These are phyloP conservation scores for Lichenothelia convexa DNA, from an alignment of 495 filamentous ascomycete species.

Conservation along the genomic window DNA sequence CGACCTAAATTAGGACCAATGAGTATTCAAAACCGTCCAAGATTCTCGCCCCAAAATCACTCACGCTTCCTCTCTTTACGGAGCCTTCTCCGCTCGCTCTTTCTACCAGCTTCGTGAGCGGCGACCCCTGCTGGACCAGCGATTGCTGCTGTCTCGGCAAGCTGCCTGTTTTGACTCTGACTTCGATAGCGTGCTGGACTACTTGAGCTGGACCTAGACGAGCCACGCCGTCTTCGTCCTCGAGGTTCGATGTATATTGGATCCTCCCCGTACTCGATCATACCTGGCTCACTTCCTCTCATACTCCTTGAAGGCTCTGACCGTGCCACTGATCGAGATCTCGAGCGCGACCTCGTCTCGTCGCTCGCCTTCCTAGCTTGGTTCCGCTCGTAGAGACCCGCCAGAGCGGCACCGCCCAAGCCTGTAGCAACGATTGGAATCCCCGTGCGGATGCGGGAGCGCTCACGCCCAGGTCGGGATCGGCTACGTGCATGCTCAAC, in stretches of 20 bases:
- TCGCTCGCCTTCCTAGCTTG: conserved; percentile 44
- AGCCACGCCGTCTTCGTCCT: conserved; percentile 9
- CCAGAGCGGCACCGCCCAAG: conserved; percentile 57
- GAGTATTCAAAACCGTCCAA: too few species aligned
- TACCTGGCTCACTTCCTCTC: conserved; percentile 46
- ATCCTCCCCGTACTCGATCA: conserved; percentile 70
- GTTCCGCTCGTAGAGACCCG: conserved; percentile 63
- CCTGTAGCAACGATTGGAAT: conserved; percentile 57
- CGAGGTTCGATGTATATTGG: conserved; percentile 18
- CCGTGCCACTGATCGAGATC: conserved; percentile 25
- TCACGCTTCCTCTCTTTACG: conserved; percentile 22
- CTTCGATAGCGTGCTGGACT: conserved; percentile 15
- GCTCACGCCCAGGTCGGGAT: conserved; percentile 41
- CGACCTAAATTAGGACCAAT: too few species aligned
- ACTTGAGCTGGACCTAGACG: conserved; percentile 11
- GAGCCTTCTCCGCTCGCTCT: conserved; percentile 38
- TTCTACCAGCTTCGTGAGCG: conserved; percentile 50
- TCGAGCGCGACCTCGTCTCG: conserved; percentile 15
- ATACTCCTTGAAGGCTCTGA: conserved; percentile 30
- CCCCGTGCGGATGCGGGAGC: conserved; percentile 40
- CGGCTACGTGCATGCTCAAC: conserved; percentile 57
- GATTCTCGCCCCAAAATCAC: too few species aligned
- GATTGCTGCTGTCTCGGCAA: conserved; percentile 51
- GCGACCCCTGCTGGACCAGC: conserved; percentile 60
- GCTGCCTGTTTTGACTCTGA: conserved; percentile 23